Base-by-base conservation (phyloP, 208 protist genomes). In the Leishmania mexicana region DNA sequence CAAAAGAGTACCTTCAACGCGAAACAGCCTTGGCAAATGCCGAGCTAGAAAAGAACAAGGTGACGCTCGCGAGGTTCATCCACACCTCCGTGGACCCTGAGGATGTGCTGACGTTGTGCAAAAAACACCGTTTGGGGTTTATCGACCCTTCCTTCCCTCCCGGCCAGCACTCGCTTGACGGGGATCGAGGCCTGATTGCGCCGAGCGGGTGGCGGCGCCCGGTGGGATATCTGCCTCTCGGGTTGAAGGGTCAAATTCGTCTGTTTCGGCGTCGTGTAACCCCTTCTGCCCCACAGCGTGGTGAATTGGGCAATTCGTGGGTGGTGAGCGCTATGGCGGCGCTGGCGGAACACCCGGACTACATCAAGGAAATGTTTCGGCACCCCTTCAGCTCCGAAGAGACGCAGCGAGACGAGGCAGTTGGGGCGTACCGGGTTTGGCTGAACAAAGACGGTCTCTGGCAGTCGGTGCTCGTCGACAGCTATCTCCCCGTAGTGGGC, bases 371-470 rank as follows among this genome's bases (percentile, higher is more conserved):
- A 64, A 81, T 95, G 21, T 95, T 96, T 84, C 86, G 88, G 53
- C 90, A 96, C 81, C 91, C 94, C 35, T 74, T 89, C 53, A 92
- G 84, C 72, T 57, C 89, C 6, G 88, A 89, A 49, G 78, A 82
- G 40, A 87, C 83, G 8, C 85, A 90, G 79, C 85, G 88, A 76
- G 93, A 96, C 78, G 87, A 86, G 54, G 83, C 86, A 51, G 64
- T 80, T 71, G 90, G 88, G 31, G 65, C 90, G 57, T 97, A 96
- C 81, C 93, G 92, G 42, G 93, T 96, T 35, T 91, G 85, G 42
- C 51, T 98, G 53, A 97, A 94, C 87, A 95, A 96, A 80, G 90
- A 96, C 81, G 94, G 94, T 21, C 95, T 92, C 89, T 98, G 93
- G 94, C 85, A 78, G 35, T 95, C 83, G 81, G 89, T 97, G 49